phyloP scores from a whole-genome alignment of 2,329 filamentous ascomycete genomes.

The Trichoderma gracile region DNA sequence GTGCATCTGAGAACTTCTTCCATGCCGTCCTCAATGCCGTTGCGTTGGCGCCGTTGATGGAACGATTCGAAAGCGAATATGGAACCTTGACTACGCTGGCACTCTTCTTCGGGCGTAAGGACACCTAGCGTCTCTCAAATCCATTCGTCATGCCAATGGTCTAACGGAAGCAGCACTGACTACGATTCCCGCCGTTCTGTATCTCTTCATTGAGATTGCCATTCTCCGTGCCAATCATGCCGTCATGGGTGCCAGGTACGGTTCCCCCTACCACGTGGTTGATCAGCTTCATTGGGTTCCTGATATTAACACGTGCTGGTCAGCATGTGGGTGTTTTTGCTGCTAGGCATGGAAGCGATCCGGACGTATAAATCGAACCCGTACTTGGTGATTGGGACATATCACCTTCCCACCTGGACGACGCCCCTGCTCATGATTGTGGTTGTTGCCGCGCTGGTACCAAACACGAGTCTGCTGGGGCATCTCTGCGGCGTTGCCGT shows the following conservation, averaged over 20 bases:
- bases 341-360: slow-evolving; percentile 82
- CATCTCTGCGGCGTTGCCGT: slow-evolving; percentile 81
- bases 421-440: slow-evolving; percentile 78
- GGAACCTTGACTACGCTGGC: slow-evolving; percentile 86
- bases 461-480: slow-evolving; percentile 79
- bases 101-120: slow-evolving; percentile 87
- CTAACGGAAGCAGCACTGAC: slow-evolving; percentile 61
- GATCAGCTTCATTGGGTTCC: not conserved
- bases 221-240: slow-evolving; percentile 70
- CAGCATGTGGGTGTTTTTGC: slow-evolving; percentile 90
- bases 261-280: not conserved
- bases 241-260: slow-evolving; percentile 79
- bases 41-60: slow-evolving; percentile 81
- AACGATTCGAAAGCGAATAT: slow-evolving; percentile 89
- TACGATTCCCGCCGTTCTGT: slow-evolving; percentile 78
- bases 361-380: slow-evolving; percentile 83
- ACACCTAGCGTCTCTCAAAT: not conserved
- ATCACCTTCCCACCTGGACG: slow-evolving; percentile 86
- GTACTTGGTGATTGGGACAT: slow-evolving; percentile 62
- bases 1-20: slow-evolving; percentile 78
- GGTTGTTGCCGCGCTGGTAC: slow-evolving; percentile 73
- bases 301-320: slow-evolving; percentile 8
- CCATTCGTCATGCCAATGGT: not conserved
- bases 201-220: slow-evolving; percentile 74
- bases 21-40: slow-evolving; percentile 79